A percentile compares a stretch with the other conserved stretches of the same genome.
Evolutionary conservation across 73 alveolate genomes (phyloP).

Genomic region (Uronychia binucleata): DNA sequence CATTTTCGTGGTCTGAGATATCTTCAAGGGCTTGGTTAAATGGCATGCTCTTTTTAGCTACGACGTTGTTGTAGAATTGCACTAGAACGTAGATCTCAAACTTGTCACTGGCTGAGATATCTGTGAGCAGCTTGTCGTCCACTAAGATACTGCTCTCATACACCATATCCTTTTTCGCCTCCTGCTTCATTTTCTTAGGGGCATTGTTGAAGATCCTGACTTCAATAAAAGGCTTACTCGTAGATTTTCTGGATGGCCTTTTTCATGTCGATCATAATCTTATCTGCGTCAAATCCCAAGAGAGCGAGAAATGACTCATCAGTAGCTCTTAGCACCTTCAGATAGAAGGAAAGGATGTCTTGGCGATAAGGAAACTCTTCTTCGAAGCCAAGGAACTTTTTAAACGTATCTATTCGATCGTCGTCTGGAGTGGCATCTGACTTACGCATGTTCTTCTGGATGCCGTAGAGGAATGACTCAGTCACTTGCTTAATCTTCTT

Average conservation of each 20-base stretch:
- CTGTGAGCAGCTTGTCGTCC: constrained; percentile 21
- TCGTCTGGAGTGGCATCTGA: background rate
- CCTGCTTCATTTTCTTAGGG: constrained; percentile 6
- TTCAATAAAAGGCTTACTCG: background rate
- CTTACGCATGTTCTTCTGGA: background rate
- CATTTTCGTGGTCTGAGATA: constrained; percentile 25
- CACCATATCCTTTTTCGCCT: constrained; percentile 18
- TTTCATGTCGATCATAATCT: constrained; percentile 9
- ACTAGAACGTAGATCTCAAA: constrained; percentile 19
- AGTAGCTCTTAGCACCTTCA: constrained; percentile 26
- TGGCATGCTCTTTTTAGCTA: background rate
- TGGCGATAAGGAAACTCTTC: constrained; percentile 11
- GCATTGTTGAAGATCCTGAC: constrained; percentile 13
- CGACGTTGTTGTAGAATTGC: background rate
- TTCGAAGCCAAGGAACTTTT: constrained; percentile 14
- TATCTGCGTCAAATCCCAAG: constrained; percentile 12
- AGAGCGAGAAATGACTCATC: constrained; percentile 20
- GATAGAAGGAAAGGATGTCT: constrained; percentile 16
- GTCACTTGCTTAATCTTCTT: constrained; percentile 13
- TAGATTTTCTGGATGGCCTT: constrained; percentile 1
- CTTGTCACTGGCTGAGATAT: constrained; percentile 6
- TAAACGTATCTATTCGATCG: constrained; percentile 19
- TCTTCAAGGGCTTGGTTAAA: background rate
- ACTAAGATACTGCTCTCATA: constrained; percentile 21
- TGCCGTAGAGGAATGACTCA: constrained; percentile 20